Evolutionary conservation across 2,329 filamentous ascomycete species (phyloP).

Genomic region (Lecanosticta acicola): DNA sequence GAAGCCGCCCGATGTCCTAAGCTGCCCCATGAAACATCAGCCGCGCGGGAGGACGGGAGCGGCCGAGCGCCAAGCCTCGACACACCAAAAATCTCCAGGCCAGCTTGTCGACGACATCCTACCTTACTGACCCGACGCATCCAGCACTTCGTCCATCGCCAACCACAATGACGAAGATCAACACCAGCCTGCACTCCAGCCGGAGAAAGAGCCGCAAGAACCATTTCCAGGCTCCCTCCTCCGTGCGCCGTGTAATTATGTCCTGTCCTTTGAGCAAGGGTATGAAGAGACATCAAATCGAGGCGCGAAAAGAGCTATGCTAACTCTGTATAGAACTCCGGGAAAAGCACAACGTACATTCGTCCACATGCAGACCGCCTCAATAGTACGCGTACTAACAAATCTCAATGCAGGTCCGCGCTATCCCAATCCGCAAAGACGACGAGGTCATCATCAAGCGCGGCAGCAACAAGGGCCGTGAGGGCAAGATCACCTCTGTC

Average conservation of each 20-base stretch:
- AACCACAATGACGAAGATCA: constrained; percentile 67
- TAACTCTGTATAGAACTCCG: constrained; percentile 58
- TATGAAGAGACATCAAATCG: constrained; percentile 16
- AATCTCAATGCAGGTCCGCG: constrained; percentile 46
- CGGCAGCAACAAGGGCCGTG: constrained; percentile 91
- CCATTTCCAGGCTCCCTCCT: constrained; percentile 93
- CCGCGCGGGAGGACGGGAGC: too few species aligned
- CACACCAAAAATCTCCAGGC: neutral
- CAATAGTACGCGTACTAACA: constrained; percentile 8
- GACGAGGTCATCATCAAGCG: constrained; percentile 76
- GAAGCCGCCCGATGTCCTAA: too few species aligned
- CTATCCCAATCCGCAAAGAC: constrained; percentile 95
- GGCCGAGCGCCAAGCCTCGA: neutral
- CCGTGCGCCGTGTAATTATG: constrained; percentile 93
- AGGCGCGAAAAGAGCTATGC: constrained; percentile 13
- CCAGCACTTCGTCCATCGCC: constrained; percentile 19
- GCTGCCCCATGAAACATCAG: too few species aligned
- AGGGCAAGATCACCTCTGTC: constrained; percentile 96
- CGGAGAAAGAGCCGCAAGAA: constrained; percentile 98
- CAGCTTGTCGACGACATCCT: constrained; percentile 16
- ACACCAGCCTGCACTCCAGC: constrained; percentile 65
- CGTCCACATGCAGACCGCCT: neutral
- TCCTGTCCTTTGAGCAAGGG: constrained; percentile 88
- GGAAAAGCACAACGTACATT: constrained; percentile 90
- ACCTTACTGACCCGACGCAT: constrained; percentile 13